These are phyloP conservation scores for Sporothrix luriei DNA, from an alignment of 2,329 filamentous ascomycete species.

Conservation along the genomic window DNA sequence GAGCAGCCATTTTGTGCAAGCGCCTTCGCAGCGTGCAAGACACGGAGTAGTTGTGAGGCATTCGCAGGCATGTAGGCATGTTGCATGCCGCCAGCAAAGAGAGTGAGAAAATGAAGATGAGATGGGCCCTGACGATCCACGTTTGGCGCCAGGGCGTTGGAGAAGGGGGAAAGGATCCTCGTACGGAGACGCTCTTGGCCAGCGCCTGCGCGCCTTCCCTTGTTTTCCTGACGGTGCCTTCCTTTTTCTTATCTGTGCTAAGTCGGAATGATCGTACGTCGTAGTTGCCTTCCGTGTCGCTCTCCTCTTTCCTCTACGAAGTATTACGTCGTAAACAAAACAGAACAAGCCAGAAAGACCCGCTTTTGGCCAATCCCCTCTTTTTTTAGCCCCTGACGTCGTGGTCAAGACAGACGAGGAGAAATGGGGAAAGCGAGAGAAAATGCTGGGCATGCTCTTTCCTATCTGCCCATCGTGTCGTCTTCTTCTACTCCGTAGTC, in stretches of 20 bases:
- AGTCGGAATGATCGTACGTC: too few species aligned
- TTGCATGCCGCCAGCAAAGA: neutral
- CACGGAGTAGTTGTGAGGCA: neutral
- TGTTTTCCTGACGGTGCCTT: neutral
- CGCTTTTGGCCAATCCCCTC: neutral
- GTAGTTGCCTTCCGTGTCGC: too few species aligned
- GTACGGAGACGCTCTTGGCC: too few species aligned
- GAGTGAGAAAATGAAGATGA: neutral
- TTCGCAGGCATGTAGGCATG: constrained; percentile 1
- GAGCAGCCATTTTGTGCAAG: neutral
- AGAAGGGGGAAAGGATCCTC: too few species aligned
- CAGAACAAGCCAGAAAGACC: constrained; percentile 4
- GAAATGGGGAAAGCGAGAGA: neutral
- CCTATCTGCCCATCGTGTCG: neutral
- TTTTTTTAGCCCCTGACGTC: constrained; percentile 19
- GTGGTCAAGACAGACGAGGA: neutral
- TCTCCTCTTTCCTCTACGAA: too few species aligned
- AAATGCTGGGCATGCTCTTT: neutral
- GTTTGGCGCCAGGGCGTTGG: neutral
- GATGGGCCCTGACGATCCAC: constrained; percentile 21
- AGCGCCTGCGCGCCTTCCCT: neutral
- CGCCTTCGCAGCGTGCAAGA: neutral
- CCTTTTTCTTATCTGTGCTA: neutral
- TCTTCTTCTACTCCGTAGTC: too few species aligned
- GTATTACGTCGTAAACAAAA: neutral